Base-by-base conservation (phyloP, 169 alveolate species). In the Plasmodium falciparum region DNA sequence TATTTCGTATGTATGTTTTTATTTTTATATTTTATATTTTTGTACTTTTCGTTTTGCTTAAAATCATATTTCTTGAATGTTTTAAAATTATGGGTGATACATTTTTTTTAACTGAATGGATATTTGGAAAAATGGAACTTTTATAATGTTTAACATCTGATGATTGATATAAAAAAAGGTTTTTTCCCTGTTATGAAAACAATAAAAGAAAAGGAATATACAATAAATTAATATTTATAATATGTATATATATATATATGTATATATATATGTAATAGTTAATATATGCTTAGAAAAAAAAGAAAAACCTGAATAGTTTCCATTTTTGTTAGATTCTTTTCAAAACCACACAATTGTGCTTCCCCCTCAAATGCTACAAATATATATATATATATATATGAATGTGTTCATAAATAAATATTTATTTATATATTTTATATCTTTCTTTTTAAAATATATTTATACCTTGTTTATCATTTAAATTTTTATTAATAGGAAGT, bases 1-100 rank as follows among this genome's bases (percentile, higher is more conserved):
- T 39, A 39, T 39, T 39, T 5, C 47, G 9, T 39, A 5, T 39
- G 5, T 39, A 39, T 39, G 9, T 39, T 39, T 39, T 0, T 12
- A 15, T 59, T 17, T 62, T 24, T 62, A 11, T 62, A 8, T 7
- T 22, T 22, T 5, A 62, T 20, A 62, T 17, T 47, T 17, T 39
- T 43, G 39, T 83, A 83, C 91, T 83, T 83, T 58, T 83, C 59
- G 58, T 20, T 63, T 83, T 71, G 86, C 85, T 83, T n/a, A 83
- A 50, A 26, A 83, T 56, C 91, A 83, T 83, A 69, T 83, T 83
- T 70, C 47, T 71, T 39, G 91, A 67, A 20, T 83, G 91, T 13
- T 70, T 83, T 47, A 83, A 43, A 22, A 83, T 33, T 52, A 59
- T 56, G 26, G 86, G 26, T 4, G 73, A 39, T 72, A 15, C 24